Evolutionary conservation across 2,329 filamentous ascomycete genomes (phyloP).

Genomic region (Ampelomyces quisqualis): DNA sequence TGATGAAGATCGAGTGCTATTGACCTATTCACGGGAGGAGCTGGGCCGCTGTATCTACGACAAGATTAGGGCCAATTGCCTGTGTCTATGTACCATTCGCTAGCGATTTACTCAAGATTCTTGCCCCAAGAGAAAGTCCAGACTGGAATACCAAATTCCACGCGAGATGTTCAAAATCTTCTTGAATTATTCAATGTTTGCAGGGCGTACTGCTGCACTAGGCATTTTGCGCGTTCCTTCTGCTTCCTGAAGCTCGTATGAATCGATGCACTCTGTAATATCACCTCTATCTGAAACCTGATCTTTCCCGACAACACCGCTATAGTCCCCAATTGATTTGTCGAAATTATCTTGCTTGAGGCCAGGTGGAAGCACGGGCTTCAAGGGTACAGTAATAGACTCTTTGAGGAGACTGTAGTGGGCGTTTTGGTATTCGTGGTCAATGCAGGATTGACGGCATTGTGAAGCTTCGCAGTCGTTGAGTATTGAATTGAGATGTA

Average conservation of each 20-base stretch:
- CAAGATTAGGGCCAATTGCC: neutral
- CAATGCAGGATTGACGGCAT: constrained; percentile 36
- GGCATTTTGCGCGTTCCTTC: constrained; percentile 46
- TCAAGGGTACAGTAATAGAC: constrained; percentile 42
- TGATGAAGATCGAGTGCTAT: constrained; percentile 40
- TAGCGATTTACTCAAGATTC: constrained; percentile 38
- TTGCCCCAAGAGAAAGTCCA: constrained; percentile 39
- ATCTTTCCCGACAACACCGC: constrained; percentile 41
- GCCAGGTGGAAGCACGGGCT: constrained; percentile 46
- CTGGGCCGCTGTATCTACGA: constrained; percentile 32
- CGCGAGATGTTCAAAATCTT: constrained; percentile 25
- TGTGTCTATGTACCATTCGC: neutral
- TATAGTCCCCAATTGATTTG: constrained; percentile 41
- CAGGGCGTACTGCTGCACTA: constrained; percentile 47
- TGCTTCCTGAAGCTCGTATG: constrained; percentile 50
- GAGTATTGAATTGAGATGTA: too few relatives aligned
- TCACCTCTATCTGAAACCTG: constrained; percentile 45
- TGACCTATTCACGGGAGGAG: constrained; percentile 41
- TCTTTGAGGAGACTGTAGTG: constrained; percentile 48
- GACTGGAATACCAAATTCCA: constrained; percentile 31
- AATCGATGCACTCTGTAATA: constrained; percentile 51
- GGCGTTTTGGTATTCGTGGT: constrained; percentile 47
- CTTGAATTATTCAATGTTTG: constrained; percentile 24
- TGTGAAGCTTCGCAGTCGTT: neutral
- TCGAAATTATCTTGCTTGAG: constrained; percentile 44